Conservation (phyloP, 73 alveolate species). For the Durusdinium trenchii region DNA sequence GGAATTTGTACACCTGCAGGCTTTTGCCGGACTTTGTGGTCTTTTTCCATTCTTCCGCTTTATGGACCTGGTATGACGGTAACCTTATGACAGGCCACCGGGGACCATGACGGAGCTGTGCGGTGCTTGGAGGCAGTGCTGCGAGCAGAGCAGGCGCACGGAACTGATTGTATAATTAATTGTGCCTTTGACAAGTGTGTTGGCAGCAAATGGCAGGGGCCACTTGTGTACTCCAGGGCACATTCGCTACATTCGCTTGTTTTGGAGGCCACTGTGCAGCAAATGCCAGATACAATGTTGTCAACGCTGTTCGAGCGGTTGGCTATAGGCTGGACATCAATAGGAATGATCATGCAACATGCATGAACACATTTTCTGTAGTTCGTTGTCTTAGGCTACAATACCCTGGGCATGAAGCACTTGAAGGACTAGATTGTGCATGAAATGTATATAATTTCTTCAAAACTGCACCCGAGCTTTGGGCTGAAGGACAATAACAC, state of each 20-base stretch:
- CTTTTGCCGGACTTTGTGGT: neutral
- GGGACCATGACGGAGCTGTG: constrained; percentile 92
- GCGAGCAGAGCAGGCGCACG: constrained; percentile 82
- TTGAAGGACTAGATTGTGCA: constrained; percentile 40
- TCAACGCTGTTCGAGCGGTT: constrained; percentile 92
- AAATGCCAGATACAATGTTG: constrained; percentile 69
- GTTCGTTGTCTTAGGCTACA: constrained; percentile 45
- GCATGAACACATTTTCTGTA: neutral
- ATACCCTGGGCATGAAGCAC: constrained; percentile 95
- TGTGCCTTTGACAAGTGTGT: neutral
- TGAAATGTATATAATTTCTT: neutral
- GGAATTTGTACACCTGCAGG: constrained; percentile 95
- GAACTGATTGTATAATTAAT: neutral
- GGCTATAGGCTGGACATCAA: constrained; percentile 56
- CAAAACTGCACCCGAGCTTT: neutral
- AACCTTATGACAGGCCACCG: constrained; percentile 25
- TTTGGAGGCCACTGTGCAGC: constrained; percentile 91
- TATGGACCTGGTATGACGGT: neutral
- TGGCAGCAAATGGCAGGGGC: neutral
- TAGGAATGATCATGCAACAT: neutral
- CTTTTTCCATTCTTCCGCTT: neutral
- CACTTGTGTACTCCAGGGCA: neutral
- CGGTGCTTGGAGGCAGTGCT: constrained; percentile 82
- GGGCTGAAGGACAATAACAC: constrained; percentile 65
- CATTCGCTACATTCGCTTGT: neutral